A percentile compares a stretch with the other conserved stretches of the same genome.
These are phyloP conservation scores for Gymnopilus junonius DNA, from an alignment of 768 basidiomycete genomes.

Conservation along the genomic window DNA sequence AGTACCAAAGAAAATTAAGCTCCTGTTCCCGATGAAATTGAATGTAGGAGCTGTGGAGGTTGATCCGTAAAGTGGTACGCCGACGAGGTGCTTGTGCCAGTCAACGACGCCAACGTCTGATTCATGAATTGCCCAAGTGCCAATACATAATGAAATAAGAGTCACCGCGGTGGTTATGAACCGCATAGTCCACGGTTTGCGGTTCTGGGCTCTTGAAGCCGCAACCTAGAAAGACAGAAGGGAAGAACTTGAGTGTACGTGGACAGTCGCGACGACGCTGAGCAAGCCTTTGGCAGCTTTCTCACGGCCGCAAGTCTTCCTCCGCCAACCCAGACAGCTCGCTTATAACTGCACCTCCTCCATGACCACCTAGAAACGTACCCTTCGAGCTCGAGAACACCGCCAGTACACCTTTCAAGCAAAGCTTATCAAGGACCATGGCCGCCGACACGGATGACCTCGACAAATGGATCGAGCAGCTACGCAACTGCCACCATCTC, in stretches of 20 bases:
- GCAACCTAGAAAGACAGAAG: background rate
- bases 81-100: constrained; percentile 83
- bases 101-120: constrained; percentile 83
- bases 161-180: constrained; percentile 23
- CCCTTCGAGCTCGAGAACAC: background rate
- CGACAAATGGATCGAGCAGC: constrained; percentile 88
- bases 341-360: background rate
- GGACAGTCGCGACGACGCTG: background rate
- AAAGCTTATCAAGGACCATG: background rate
- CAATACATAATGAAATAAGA: constrained; percentile 23
- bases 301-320: constrained; percentile 13
- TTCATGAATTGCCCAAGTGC: constrained; percentile 59
- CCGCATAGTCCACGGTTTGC: constrained; percentile 29
- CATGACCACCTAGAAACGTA: background rate
- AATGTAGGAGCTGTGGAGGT: constrained; percentile 62
- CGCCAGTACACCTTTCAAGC: background rate
- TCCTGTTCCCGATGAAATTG: constrained; percentile 44
- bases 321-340: background rate
- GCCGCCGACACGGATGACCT: constrained; percentile 35
- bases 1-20: constrained; percentile 68
- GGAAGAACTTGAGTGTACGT: background rate
- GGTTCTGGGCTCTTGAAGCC: background rate
- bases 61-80: constrained; percentile 65
- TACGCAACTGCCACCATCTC: constrained; percentile 85
- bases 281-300: constrained; percentile 5